Percentiles rank a stretch among this genome's conserved stretches.
These are phyloP conservation scores for Diaporthe caulivora DNA, from an alignment of 2,329 filamentous ascomycete species.

Conservation along the genomic window DNA sequence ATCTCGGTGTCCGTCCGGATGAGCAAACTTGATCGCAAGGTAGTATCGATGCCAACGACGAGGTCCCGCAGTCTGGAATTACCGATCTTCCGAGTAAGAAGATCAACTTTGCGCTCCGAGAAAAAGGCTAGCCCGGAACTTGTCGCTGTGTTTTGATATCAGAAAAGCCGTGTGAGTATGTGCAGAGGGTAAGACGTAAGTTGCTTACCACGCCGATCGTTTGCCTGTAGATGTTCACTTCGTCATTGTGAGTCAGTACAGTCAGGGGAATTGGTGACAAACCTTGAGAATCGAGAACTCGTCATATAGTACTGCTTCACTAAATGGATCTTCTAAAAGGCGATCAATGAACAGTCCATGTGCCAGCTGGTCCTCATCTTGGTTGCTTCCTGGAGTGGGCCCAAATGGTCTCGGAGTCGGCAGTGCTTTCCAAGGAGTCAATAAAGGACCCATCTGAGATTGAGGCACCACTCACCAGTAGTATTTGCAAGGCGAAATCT, in stretches of 20 bases:
- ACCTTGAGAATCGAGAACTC: background rate
- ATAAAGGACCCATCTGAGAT: too few species aligned
- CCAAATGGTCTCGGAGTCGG: background rate
- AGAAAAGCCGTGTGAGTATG: background rate
- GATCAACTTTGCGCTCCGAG: background rate
- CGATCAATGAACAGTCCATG: background rate
- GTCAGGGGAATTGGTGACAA: background rate
- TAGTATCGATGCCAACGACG: background rate
- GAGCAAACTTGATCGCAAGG: background rate
- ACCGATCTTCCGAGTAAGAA: background rate
- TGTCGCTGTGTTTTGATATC: background rate
- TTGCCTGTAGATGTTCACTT: background rate
- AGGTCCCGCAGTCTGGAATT: background rate
- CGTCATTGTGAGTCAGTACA: background rate
- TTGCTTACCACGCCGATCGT: background rate
- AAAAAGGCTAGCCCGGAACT: background rate
- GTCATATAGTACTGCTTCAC: background rate
- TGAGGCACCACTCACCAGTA: background rate
- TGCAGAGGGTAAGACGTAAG: background rate
- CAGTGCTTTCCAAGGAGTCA: too few species aligned
- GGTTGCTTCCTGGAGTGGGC: background rate
- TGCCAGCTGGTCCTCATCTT: background rate
- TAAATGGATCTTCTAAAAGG: background rate
- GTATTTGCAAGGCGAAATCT: background rate
- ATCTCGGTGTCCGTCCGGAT: background rate